Base-by-base conservation (phyloP, 768 basidiomycete genomes). In the Boletus pseudo-olivaceus region DNA sequence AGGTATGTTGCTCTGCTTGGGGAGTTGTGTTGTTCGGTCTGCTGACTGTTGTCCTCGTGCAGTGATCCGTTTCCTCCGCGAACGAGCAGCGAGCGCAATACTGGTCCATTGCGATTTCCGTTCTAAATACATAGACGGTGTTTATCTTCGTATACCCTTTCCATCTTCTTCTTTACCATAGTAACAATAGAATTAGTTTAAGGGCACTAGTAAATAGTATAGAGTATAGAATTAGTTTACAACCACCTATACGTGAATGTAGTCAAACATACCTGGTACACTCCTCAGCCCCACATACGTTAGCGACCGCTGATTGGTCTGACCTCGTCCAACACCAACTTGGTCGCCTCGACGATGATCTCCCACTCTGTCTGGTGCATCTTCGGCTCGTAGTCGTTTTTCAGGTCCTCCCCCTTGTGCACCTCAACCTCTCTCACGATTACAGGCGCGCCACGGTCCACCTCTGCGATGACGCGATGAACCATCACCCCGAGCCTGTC, bases 401-500 rank as follows among this genome's bases (percentile, higher is more conserved):
- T 88, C 87, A 52, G 87, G 69, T 81, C 68, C 59, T 98, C 95
- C 7, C 82, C 93, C 53, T 83, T 72, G 58, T 73, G 71, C 49
- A 95, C 84, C 60, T 81, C 80, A 2, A 98, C 82, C 66, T 93
- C 84, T 54, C 82, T 75, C 44, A 95, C 88, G 27, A 98, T 69
- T 37, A 99, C 61, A 0, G 96, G 93, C 61, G 91, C 85, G 0
- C 97, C 97, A 7, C 85, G 83, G 72, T 99, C 97, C 29, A 99
- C 94, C 65, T 95, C 90, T 59, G 84, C 86, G 34, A 98, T 84
- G 14, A 98, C 97, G 26, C 86, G 81, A 71, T 99, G 97, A 0
- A 98, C 86, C 96, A 98, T 98, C 1, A 82, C 85, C 1, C 97
- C 95, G 0, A 88, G 84, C 53, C 79, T 77, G 32, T 76, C 75